Evolutionary conservation across 192 early-diverging fungal genomes (phyloP), one percentile per base, ranked within the genome.

Genomic region (Coemansia sp.): DNA sequence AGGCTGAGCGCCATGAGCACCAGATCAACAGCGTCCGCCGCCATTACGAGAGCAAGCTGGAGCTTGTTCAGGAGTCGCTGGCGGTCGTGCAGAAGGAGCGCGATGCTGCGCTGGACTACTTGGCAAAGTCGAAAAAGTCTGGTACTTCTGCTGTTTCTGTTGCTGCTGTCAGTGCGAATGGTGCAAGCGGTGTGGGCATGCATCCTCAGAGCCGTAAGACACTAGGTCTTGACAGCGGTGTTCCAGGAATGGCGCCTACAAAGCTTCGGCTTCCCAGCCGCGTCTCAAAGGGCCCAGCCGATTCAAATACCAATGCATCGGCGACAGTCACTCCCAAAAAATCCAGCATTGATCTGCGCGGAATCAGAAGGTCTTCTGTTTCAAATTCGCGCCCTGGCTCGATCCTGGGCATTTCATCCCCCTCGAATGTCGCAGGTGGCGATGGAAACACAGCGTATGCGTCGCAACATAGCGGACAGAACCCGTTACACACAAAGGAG

Each of bases 1-100:
- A 82, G 56, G 79, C 79, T 17, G 70, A 75, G 62, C 74, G 79
- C 50, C 79, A 82, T 55, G 79, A 82, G 65, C 67, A 82, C 12
- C 79, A 82, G 58, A 82, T 82, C 17, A 70, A 44, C 64, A 76
- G 74, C 38, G 79, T 82, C 60, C 79, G 79, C 12, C 68, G 74
- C 6, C 74, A 82, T 48, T 82, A 76, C 62, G 74, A 72, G 59
- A 73, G 74, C 11, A 76, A 76, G 58, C 64, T 82, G 1, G 79
- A 82, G 59, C 79, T 82, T 20, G 39, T 71, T 22, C 79, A 69
- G 11, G 79, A 82, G 65, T 56, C 79, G 4, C 62, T 82, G 61
- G 50, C 70, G 5, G 67, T 82, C 48, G 71, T 82, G 50, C 74
- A 82, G 9, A 73, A 71, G 68, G 79, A 82, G 42, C 79, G 79